Evolutionary conservation across 495 filamentous ascomycete genomes (phyloP), one percentile per base, ranked within the genome.

Genomic region (Thermothielavioides terrestris): DNA sequence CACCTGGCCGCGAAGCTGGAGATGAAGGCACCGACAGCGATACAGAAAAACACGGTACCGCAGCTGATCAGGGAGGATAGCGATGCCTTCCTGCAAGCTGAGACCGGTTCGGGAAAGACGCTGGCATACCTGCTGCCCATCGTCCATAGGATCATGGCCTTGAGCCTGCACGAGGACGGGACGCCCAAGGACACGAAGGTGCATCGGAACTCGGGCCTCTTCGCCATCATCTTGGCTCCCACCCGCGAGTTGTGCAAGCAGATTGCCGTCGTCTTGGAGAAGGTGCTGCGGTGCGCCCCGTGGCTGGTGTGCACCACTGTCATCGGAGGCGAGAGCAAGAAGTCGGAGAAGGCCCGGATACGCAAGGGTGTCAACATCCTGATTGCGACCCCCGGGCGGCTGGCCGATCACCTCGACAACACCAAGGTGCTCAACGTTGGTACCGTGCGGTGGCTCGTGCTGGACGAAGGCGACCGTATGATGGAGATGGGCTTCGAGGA

Each of bases 401-500:
- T 98, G 46, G 82, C 78, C 1, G 92, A 97, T 70, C 92, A 98
- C 65, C 60, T 98, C 17, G 84, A 94, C 43, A 88, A 94, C 52
- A 98, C 92, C 2, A 78, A 94, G 67, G 86, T 81, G 4, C 69
- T 98, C 54, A 84, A 94, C 55, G 84, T 95, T 18, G 85, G 85
- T 57, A 89, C 84, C 26, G 89, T 95, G 14, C 72, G 91, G 47
- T 98, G 92, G 92, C 68, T 98, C 18, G 82, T 98, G 0, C 73
- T 97, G 38, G 92, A 98, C 58, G 92, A 98, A 65, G 92, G 92
- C 23, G 92, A 98, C 74, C 74, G 94, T 15, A 71, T 98, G 65
- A 94, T 96, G 89, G 92, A 98, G 60, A 75, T 97, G 65, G 92
- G 92, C 1, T 97, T 98, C 57, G 92, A 96, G 68, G 79, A 94